phyloP scores from a whole-genome alignment of 2,329 filamentous ascomycete species.

The Colletotrichum tropicicola region DNA sequence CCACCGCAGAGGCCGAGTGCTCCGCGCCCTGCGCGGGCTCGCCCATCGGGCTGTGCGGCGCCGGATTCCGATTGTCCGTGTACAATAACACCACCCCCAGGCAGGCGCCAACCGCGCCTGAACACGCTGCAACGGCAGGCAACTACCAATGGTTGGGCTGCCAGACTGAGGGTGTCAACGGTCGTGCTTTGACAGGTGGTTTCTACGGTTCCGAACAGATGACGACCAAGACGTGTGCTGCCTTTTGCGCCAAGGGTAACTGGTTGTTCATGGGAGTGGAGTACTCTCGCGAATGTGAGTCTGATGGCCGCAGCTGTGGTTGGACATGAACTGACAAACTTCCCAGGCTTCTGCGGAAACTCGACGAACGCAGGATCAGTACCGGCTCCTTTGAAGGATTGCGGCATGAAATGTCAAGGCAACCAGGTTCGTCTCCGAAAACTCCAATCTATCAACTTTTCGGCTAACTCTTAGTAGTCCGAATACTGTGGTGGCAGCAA shows the following conservation, averaged over 20 bases:
- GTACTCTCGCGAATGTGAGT: slow-evolving; percentile 37
- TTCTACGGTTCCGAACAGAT: slow-evolving; percentile 34
- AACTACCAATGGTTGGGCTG: slow-evolving; percentile 35
- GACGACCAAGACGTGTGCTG: slow-evolving; percentile 36
- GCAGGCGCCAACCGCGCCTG: slow-evolving; percentile 21
- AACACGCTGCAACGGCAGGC: slow-evolving; percentile 27
- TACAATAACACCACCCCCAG: slow-evolving; percentile 33
- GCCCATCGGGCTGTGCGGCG: slow-evolving; percentile 26
- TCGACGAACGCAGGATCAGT: slow-evolving; percentile 28
- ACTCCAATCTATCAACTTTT: background rate
- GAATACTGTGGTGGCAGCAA: slow-evolving; percentile 29
- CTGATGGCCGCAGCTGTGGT: background rate
- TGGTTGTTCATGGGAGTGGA: slow-evolving; percentile 36
- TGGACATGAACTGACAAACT: slow-evolving; percentile 30
- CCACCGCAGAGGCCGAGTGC: slow-evolving; percentile 32
- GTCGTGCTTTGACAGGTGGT: slow-evolving; percentile 31
- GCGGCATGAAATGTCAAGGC: slow-evolving; percentile 34
- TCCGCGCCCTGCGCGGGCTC: slow-evolving; percentile 27
- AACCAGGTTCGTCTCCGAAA: slow-evolving; percentile 20
- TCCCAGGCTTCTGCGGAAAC: slow-evolving; percentile 34
- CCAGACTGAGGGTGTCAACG: slow-evolving; percentile 32
- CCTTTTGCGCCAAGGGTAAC: slow-evolving; percentile 34
- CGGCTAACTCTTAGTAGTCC: slow-evolving; percentile 6
- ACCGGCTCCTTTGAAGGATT: slow-evolving; percentile 25
- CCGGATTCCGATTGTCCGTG: slow-evolving; percentile 33